Evolutionary conservation across 2,329 filamentous ascomycete genomes (phyloP).

Genomic region (Colletotrichum sp.): DNA sequence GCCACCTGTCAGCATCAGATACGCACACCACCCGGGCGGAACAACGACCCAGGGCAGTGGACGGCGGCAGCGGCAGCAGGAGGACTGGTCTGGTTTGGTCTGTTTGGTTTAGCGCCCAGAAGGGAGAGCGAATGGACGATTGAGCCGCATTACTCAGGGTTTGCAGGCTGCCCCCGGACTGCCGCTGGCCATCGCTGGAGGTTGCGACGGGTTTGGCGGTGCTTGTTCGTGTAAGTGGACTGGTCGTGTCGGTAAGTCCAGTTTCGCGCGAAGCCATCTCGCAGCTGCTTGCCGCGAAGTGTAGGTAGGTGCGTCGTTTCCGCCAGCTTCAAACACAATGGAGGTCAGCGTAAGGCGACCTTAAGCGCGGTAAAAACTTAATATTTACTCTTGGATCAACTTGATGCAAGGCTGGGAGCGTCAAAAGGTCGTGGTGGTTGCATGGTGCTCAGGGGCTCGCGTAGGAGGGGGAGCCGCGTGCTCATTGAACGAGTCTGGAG

Average conservation of each 20-base stretch:
- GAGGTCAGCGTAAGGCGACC: not conserved
- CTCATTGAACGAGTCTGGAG: not conserved
- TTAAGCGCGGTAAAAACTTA: not conserved
- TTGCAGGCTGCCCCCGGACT: not conserved
- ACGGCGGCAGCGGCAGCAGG: not conserved
- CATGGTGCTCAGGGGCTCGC: not conserved
- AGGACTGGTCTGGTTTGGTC: not conserved
- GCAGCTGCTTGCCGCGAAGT: not conserved
- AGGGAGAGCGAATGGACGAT: not conserved
- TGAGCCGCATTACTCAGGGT: conserved; percentile 3
- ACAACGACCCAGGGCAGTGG: not conserved
- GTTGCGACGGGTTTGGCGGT: not conserved
- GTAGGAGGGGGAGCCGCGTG: not conserved
- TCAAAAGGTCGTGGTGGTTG: not conserved
- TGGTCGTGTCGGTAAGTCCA: not conserved
- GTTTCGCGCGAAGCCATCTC: not conserved
- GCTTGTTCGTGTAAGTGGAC: not conserved
- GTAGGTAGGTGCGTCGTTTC: not conserved
- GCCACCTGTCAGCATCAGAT: not conserved
- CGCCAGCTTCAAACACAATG: not conserved
- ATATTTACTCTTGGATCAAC: not conserved
- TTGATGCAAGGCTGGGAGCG: not conserved
- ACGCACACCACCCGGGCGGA: not conserved
- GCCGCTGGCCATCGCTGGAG: not conserved
- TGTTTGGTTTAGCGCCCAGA: not conserved